These are phyloP conservation scores for Xylariaceae sp. DNA, from an alignment of 2,329 filamentous ascomycete species.

Conservation along the genomic window DNA sequence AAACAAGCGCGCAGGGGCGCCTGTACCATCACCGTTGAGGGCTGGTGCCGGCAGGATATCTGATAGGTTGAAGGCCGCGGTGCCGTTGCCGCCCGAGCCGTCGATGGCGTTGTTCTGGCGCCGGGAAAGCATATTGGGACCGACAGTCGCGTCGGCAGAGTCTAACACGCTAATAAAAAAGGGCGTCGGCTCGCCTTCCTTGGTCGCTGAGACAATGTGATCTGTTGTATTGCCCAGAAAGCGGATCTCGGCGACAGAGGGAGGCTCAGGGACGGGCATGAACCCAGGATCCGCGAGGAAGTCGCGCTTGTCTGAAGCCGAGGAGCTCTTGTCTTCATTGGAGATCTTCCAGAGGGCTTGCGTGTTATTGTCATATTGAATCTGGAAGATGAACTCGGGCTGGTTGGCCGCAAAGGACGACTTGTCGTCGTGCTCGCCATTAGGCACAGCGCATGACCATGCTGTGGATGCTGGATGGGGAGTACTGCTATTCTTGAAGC, in stretches of 20 bases:
- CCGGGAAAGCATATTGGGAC: constrained; percentile 24
- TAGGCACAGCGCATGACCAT: constrained; percentile 84
- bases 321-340: constrained; percentile 22
- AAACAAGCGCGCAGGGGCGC: constrained; percentile 67
- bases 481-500: constrained; percentile 59
- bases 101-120: constrained; percentile 26
- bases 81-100: constrained; percentile 13
- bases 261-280: constrained; percentile 51
- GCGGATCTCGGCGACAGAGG: constrained; percentile 63
- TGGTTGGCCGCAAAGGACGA: constrained; percentile 61
- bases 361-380: constrained; percentile 64
- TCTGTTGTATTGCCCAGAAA: constrained; percentile 89
- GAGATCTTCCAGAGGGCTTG: constrained; percentile 45
- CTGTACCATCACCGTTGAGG: constrained; percentile 64
- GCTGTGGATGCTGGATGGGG: constrained; percentile 49
- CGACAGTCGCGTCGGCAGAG: constrained; percentile 22
- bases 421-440: constrained; percentile 65
- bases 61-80: constrained; percentile 40
- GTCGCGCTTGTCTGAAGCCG: constrained; percentile 7
- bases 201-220: constrained; percentile 57
- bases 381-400: constrained; percentile 77
- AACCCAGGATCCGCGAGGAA: constrained; percentile 31
- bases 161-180: constrained; percentile 68
- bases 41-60: constrained; percentile 59
- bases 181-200: constrained; percentile 80